Conservation (phyloP, 2,329 filamentous ascomycete species). For the Stemphylium lycopersici region DNA sequence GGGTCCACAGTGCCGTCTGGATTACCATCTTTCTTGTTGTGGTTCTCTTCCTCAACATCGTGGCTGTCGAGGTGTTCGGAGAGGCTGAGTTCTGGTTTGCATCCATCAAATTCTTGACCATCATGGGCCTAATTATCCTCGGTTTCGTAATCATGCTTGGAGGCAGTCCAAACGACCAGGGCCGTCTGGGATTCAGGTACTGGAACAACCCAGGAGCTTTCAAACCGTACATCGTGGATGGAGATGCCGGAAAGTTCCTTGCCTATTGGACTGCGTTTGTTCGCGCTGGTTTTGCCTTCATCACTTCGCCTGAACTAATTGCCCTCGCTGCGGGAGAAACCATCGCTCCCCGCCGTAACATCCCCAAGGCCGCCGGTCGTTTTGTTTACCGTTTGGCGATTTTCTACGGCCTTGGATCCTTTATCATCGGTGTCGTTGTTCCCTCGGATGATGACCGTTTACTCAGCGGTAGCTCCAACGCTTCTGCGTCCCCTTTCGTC, state of each 20-base stretch:
- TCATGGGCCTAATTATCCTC: conserved; percentile 45
- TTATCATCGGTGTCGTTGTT: conserved; percentile 67
- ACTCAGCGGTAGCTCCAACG: conserved; percentile 39
- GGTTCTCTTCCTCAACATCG: conserved; percentile 44
- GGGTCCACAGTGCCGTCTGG: conserved; percentile 43
- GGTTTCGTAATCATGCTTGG: conserved; percentile 47
- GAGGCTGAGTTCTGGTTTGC: conserved; percentile 61
- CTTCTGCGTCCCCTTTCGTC: conserved; percentile 55
- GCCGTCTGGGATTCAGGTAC: conserved; percentile 65
- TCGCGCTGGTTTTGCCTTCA: conserved; percentile 56
- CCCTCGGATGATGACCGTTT: conserved; percentile 60
- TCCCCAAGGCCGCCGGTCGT: conserved; percentile 60
- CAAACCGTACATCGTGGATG: conserved; percentile 56
- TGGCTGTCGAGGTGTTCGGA: conserved; percentile 46
- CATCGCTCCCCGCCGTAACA: conserved; percentile 47
- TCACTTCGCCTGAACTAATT: conserved; percentile 47
- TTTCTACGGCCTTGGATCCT: conserved; percentile 60
- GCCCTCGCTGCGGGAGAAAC: conserved; percentile 45
- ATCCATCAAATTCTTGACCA: conserved; percentile 55
- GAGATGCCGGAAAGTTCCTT: conserved; percentile 66
- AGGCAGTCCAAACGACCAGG: conserved; percentile 44
- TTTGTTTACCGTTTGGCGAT: conserved; percentile 62
- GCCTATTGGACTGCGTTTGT: conserved; percentile 63
- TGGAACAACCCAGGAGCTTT: conserved; percentile 70
- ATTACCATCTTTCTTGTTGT: conserved; percentile 47